Conservation (phyloP, 2,329 filamentous ascomycete species). For the Aureobasidium melanogenum region DNA sequence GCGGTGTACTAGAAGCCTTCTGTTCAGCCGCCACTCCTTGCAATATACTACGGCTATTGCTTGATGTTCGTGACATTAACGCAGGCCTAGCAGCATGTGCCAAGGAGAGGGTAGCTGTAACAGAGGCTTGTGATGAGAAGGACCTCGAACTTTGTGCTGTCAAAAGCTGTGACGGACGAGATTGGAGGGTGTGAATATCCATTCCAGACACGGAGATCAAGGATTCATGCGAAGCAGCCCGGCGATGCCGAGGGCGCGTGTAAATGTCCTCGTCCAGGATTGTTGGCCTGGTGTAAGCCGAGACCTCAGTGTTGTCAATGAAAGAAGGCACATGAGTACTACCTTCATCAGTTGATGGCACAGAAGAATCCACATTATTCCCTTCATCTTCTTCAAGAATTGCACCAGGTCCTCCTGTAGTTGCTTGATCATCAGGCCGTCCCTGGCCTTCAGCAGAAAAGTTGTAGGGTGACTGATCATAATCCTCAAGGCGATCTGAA, state of each 20-base stretch:
- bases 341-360: background rate
- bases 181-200: slow-evolving; percentile 70
- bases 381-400: slow-evolving; percentile 12
- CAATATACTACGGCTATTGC: slow-evolving; percentile 22
- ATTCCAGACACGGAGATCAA: slow-evolving; percentile 79
- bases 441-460: slow-evolving; percentile 1
- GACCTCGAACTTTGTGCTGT: slow-evolving; percentile 41
- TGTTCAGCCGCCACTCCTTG: slow-evolving; percentile 26
- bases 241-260: slow-evolving; percentile 45
- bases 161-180: slow-evolving; percentile 66
- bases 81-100: slow-evolving; percentile 25
- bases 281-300: slow-evolving; percentile 20
- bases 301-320: slow-evolving; percentile 14
- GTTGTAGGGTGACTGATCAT: background rate
- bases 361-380: slow-evolving; percentile 4
- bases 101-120: slow-evolving; percentile 25
- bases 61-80: slow-evolving; percentile 31
- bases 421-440: background rate
- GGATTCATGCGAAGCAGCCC: slow-evolving; percentile 73
- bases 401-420: slow-evolving; percentile 4
- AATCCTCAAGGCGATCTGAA: slow-evolving; percentile 5
- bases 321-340: slow-evolving; percentile 5
- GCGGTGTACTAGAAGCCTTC: slow-evolving; percentile 28
- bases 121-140: slow-evolving; percentile 38
- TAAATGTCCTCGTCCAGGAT: slow-evolving; percentile 23